phyloP scores from a whole-genome alignment of 352 stramenopile species.

The Phytophthora gonapodyides region DNA sequence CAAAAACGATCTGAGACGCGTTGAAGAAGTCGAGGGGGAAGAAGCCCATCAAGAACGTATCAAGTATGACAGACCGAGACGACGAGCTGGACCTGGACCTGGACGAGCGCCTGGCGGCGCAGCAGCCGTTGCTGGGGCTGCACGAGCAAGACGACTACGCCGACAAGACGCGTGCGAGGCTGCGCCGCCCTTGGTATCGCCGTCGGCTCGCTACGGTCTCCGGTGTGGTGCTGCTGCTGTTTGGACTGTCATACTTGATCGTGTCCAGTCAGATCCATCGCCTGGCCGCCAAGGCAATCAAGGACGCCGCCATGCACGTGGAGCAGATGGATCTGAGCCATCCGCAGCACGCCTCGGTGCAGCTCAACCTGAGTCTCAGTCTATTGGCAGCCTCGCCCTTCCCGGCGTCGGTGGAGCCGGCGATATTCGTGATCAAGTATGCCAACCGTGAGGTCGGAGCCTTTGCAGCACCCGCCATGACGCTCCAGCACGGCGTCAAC shows the following conservation, averaged over 20 bases:
- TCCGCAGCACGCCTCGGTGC: conserved; percentile 37
- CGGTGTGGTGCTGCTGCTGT: conserved; percentile 29
- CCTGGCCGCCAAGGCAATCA: conserved; percentile 63
- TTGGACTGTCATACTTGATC: conserved; percentile 45
- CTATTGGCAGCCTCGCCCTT: conserved; percentile 62
- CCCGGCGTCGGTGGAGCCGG: conserved; percentile 44
- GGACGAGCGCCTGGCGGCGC: conserved; percentile 32
- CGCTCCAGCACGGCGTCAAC: conserved; percentile 56
- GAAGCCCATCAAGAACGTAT: not conserved
- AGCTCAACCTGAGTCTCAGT: conserved; percentile 54
- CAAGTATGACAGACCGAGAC: conserved; percentile 12
- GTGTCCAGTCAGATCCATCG: conserved; percentile 56
- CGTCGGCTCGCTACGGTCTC: conserved; percentile 20
- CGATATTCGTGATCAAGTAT: conserved; percentile 62
- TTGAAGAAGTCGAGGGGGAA: conserved; percentile 10
- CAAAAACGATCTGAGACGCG: conserved; percentile 7
- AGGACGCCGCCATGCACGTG: conserved; percentile 63
- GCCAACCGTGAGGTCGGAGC: conserved; percentile 39
- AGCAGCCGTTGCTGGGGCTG: conserved; percentile 38
- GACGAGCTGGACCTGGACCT: conserved; percentile 30
- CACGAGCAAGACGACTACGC: conserved; percentile 11
- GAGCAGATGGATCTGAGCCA: conserved; percentile 59
- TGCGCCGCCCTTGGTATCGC: conserved; percentile 28
- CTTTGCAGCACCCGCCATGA: conserved; percentile 57
- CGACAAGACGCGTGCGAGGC: conserved; percentile 1